Evolutionary conservation across 805 yeast species (phyloP), one percentile per base, ranked within the genome.

Genomic region (Candida chilensis): DNA sequence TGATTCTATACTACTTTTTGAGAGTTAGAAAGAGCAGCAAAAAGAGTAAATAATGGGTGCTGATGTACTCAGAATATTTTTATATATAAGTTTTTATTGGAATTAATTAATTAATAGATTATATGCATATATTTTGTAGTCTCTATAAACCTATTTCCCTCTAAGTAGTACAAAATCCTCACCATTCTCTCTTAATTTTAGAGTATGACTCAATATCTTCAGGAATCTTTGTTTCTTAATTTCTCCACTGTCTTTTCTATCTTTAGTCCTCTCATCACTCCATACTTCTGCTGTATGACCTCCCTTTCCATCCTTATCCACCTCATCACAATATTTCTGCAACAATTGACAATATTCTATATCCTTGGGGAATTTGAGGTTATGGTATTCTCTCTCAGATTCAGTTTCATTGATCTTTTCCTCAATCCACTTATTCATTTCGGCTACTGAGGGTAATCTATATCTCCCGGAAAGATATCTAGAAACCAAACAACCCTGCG

Each of bases 401-500:
- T 61, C 62, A 30, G 46, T 46, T 15, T 22, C 37, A 5, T 28
- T 39, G 5, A 46, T 27, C 32, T 67, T 61, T 16, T 37, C 35
- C 8, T 37, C 34, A 33, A 61, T 64, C 35, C 42, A 47, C 14
- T 39, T 27, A 5, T 42, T 20, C 67, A 65, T 66, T 16, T 50
- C 55, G 17, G 47, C 50, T 13, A 40, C 29, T 4, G 56, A 30
- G 1, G 75, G 76, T 27, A 68, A 47, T n/a, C 34, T 29, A 5
- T 63, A 34, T 32, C 67, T 53, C 7, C 73, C 72, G 9, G 66
- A 48, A 35, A 59, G 48, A 21, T 56, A 52, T 42, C 63, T 54
- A 19, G 64, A 64, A 29, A 55, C 48, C 37, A 57, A 55, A 37
- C 58, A 61, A 5, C 64, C 68, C 48, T 70, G 75, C 21, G 60